Percentiles rank a stretch among this genome's conserved stretches.
phyloP scores from a whole-genome alignment of 1,284 basidiomycete genomes.

The Cryptococcus depauperatus region DNA sequence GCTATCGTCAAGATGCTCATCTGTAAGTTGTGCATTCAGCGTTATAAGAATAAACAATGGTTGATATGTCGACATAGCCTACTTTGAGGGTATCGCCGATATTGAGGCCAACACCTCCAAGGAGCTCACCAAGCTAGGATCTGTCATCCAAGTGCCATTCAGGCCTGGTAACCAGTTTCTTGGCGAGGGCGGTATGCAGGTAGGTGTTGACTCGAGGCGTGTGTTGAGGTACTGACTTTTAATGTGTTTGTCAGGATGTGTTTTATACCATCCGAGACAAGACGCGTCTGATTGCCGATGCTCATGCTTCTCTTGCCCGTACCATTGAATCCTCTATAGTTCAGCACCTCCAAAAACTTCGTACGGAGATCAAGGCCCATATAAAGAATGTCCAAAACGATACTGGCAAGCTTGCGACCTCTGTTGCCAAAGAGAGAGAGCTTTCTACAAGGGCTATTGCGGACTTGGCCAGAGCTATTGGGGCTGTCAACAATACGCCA shows the following conservation, averaged over 20 bases:
- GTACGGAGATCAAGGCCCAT: constrained; percentile 93
- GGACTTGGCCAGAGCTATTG: constrained; percentile 79
- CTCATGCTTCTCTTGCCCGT: constrained; percentile 90
- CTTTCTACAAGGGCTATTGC: constrained; percentile 78
- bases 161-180: constrained; percentile 90
- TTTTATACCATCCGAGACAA: constrained; percentile 92
- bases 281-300: constrained; percentile 87
- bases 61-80: constrained; percentile 29
- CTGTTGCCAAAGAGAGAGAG: constrained; percentile 86
- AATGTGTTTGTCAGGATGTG: constrained; percentile 60
- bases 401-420: constrained; percentile 88
- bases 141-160: constrained; percentile 96
- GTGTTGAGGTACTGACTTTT: too few species aligned
- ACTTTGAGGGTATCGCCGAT: constrained; percentile 74
- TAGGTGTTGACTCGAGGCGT: too few species aligned
- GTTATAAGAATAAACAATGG: too few species aligned
- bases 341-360: constrained; percentile 91
- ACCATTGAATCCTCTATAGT: constrained; percentile 97
- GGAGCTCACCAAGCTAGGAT: constrained; percentile 91
- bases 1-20: constrained; percentile 89
- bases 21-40: constrained; percentile 36
- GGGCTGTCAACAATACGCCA: constrained; percentile 90
- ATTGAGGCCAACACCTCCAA: constrained; percentile 91
- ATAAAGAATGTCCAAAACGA: constrained; percentile 97
- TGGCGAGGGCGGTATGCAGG: constrained; percentile 83